phyloP scores from a whole-genome alignment of 2,329 filamentous ascomycete genomes.

The Rhynchosporium agropyri region DNA sequence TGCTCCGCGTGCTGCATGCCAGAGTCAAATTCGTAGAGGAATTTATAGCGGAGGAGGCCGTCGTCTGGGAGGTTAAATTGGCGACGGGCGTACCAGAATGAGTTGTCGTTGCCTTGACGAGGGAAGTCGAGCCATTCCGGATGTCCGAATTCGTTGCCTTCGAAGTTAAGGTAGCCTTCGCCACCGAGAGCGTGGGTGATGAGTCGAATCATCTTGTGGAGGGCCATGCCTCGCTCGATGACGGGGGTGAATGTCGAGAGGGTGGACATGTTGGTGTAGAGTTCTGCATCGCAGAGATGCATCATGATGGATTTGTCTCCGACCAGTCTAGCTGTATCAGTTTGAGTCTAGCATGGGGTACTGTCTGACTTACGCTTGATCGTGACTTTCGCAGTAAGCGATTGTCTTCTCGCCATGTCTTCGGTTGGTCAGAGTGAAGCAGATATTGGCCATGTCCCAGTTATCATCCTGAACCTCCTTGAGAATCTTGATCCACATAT shows the following conservation, averaged over 20 bases:
- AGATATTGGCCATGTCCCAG: constrained; percentile 87
- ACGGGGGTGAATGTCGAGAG: constrained; percentile 81
- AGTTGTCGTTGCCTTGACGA: constrained; percentile 87
- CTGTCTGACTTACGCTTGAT: constrained; percentile 76
- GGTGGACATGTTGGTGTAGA: constrained; percentile 97
- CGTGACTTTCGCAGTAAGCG: constrained; percentile 94
- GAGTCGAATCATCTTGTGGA: constrained; percentile 98
- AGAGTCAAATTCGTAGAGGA: constrained; percentile 90
- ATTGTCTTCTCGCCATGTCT: constrained; percentile 98
- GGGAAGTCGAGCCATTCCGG: constrained; percentile 99
- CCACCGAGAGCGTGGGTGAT: constrained; percentile 90
- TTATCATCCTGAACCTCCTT: constrained; percentile 86
- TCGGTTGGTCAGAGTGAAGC: constrained; percentile 87
- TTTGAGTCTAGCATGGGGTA: background rate
- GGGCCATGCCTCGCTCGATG: constrained; percentile 85
- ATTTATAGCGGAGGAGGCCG: constrained; percentile 79
- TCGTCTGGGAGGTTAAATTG: constrained; percentile 95
- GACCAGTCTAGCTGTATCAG: constrained; percentile 68
- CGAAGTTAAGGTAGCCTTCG: constrained; percentile 97
- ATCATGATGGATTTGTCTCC: constrained; percentile 97
- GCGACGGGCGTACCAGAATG: constrained; percentile 90
- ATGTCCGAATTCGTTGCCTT: constrained; percentile 98
- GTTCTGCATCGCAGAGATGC: constrained; percentile 95
- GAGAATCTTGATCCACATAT: constrained; percentile 98
- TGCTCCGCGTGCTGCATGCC: constrained; percentile 87